Percentiles rank a stretch among this genome's conserved stretches.
Conservation (phyloP, 371 early-diverging fungal genomes). For the Circinella minor region DNA sequence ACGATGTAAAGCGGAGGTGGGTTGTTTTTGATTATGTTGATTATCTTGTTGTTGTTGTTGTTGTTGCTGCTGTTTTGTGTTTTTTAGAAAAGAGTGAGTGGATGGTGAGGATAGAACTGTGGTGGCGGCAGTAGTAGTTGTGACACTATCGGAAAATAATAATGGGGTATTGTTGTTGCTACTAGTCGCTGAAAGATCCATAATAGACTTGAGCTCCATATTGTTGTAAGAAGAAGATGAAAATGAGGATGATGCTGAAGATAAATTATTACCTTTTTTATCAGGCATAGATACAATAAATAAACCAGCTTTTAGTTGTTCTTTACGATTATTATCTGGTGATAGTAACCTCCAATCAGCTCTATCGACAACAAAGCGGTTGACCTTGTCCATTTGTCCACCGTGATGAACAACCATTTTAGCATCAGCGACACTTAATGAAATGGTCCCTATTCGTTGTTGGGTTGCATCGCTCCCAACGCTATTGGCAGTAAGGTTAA, state of each 20-base stretch:
- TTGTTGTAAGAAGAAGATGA: constrained; percentile 1
- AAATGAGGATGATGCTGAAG: constrained; percentile 4
- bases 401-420: constrained; percentile 44
- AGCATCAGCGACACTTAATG: constrained; percentile 36
- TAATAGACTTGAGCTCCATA: constrained; percentile 20
- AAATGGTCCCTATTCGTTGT: constrained; percentile 18
- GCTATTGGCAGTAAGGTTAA: constrained; percentile 24
- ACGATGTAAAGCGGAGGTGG: constrained; percentile 8
- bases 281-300: constrained; percentile 53
- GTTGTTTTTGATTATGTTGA: not conserved
- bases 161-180: constrained; percentile 23
- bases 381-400: constrained; percentile 42
- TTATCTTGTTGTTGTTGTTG: not conserved
- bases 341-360: constrained; percentile 39
- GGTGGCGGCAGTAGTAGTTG: constrained; percentile 19
- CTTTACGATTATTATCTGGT: constrained; percentile 15
- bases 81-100: constrained; percentile 17
- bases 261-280: constrained; percentile 23
- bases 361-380: constrained; percentile 47
- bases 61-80: not conserved
- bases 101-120: constrained; percentile 22
- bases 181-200: not conserved
- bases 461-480: constrained; percentile 20
- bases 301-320: constrained; percentile 43
- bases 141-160: constrained; percentile 25